Evolutionary conservation across 2,329 filamentous ascomycete genomes (phyloP).

Genomic region (Beauveria rudraprayagi): DNA sequence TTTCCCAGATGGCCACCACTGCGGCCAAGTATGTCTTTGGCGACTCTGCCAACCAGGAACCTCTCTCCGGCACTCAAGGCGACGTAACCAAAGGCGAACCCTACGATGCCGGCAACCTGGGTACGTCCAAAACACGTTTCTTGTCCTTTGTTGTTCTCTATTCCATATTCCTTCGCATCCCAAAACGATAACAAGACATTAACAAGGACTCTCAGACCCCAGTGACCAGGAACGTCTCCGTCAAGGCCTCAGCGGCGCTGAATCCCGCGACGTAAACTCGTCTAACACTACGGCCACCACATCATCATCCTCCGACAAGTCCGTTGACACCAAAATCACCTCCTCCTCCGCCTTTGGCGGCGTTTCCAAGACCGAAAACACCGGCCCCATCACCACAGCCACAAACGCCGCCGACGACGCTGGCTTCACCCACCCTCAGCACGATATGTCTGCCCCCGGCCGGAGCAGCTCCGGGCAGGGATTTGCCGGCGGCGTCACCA

Average conservation of each 20-base stretch:
- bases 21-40: slow-evolving; percentile 37
- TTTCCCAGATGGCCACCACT: slow-evolving; percentile 44
- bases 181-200: background rate
- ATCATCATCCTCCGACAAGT: background rate
- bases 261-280: background rate
- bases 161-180: too few species aligned
- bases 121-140: slow-evolving; percentile 25
- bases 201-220: background rate
- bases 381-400: slow-evolving; percentile 5
- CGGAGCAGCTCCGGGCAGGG: background rate
- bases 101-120: slow-evolving; percentile 71
- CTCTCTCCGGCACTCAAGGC: slow-evolving; percentile 62
- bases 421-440: background rate
- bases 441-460: background rate
- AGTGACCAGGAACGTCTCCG: slow-evolving; percentile 18
- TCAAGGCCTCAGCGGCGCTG: slow-evolving; percentile 20
- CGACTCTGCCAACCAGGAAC: slow-evolving; percentile 44
- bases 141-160: background rate
- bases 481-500: background rate
- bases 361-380: slow-evolving; percentile 1
- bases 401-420: background rate
- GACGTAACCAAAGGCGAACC: slow-evolving; percentile 61
- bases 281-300: background rate
- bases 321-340: background rate
- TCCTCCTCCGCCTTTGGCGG: background rate